Base-by-base conservation (phyloP, 2,329 filamentous ascomycete genomes). In the Exophiala xenobiotica region DNA sequence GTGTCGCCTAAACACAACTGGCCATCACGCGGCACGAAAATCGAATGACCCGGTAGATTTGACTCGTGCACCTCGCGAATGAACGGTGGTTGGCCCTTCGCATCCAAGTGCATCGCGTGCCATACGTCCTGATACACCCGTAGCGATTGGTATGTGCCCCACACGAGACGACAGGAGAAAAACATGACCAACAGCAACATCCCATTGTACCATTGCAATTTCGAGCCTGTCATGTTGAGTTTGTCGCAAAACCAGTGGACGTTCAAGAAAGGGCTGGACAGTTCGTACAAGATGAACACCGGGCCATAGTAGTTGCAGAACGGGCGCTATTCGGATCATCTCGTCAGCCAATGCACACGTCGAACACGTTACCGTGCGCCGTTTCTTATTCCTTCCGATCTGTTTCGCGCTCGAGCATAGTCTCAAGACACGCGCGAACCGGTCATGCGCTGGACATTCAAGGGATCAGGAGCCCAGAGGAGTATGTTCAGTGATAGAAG, bases 221-320 rank as follows among this genome's bases (percentile, higher is more conserved):
- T 74, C 43, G 76, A 78, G 46, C 82, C 82, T 3, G 82, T 86
- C 69, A 84, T 77, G 65, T 79, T 77, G 65, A 85, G 72, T 69
- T n/a, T 86, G 65, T 86, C 82, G 64, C 81, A 80, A 72, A 86
- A 85, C 82, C 82, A 86, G 71, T 86, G 82, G 64, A 85, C 78
- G 67, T 86, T 86, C 56, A 85, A 74, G 66, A 85, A 85, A 6
- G 82, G 82, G 55, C 77, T 79, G 33, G 80, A 83, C 58, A 86
- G 78, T 64, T 86, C 82, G 70, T 85, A 86, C 60, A 86, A 80
- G 61, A 86, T 81, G 69, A 86, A 86, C 4, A 77, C 77, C 0
- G 81, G 79, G 14, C 75, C 79, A 66, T 85, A 86, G 72, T 76
- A 85, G 67, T 84, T 83, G 54, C 83, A 70, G 63, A 85, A 85